Percentiles rank a stretch among this genome's conserved stretches.
phyloP scores from a whole-genome alignment of 116 monocot species.

The Iris pallida region DNA sequence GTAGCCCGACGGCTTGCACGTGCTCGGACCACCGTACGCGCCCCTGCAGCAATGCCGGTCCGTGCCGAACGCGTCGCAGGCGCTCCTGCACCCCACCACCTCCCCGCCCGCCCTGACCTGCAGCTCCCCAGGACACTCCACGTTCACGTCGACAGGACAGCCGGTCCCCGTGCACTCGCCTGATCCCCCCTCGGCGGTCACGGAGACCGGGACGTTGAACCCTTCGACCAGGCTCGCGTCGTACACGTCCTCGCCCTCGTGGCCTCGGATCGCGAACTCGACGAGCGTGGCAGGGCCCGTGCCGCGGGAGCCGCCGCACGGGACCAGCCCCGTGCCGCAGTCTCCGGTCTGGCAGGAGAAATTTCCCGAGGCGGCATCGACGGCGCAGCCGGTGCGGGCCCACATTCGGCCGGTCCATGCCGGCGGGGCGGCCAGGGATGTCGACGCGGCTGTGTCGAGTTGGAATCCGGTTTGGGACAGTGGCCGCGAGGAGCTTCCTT shows the following conservation, averaged over 20 bases:
- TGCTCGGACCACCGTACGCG: slow-evolving; percentile 29
- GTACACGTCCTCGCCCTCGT: background rate
- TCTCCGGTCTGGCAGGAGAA: slow-evolving; percentile 56
- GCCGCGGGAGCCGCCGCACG: slow-evolving; percentile 18
- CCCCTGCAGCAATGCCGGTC: slow-evolving; percentile 66
- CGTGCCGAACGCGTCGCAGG: slow-evolving; percentile 60
- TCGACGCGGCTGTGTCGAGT: slow-evolving; percentile 26
- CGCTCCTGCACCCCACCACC: slow-evolving; percentile 60
- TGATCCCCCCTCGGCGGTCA: slow-evolving; percentile 11
- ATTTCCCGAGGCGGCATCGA: slow-evolving; percentile 14
- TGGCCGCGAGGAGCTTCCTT: slow-evolving; percentile 33
- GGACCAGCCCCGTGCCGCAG: slow-evolving; percentile 38
- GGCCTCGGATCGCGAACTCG: slow-evolving; percentile 21
- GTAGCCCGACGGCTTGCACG: slow-evolving; percentile 57
- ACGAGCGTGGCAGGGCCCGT: slow-evolving; percentile 66
- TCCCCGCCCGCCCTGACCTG: slow-evolving; percentile 25
- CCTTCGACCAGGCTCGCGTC: slow-evolving; percentile 47
- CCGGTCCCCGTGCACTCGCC: slow-evolving; percentile 45
- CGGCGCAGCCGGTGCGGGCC: slow-evolving; percentile 65
- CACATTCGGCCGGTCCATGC: slow-evolving; percentile 83
- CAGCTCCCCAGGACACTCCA: slow-evolving; percentile 58
- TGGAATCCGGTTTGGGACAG: slow-evolving; percentile 55
- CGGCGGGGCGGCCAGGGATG: slow-evolving; percentile 39
- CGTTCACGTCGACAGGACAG: slow-evolving; percentile 56
- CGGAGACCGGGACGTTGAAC: slow-evolving; percentile 51